phyloP scores from a whole-genome alignment of 2,329 filamentous ascomycete species.

The Sordariomycetes sp. region DNA sequence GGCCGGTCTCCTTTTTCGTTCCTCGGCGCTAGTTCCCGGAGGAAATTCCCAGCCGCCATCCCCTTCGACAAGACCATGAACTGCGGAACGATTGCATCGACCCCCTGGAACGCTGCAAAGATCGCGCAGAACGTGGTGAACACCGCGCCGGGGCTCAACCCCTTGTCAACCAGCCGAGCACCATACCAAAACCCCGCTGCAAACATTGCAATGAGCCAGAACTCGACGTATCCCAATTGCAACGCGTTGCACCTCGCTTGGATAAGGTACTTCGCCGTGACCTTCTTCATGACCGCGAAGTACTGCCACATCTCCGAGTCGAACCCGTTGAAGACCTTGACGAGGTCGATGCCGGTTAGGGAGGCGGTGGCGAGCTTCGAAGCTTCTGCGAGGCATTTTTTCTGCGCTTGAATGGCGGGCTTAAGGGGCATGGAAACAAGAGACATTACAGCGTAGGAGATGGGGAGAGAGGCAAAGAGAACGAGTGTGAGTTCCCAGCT shows the following conservation, averaged over 20 bases:
- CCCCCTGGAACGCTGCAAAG: conserved; percentile 62
- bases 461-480: conserved; percentile 60
- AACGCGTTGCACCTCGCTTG: conserved; percentile 60
- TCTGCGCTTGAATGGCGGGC: conserved; percentile 58
- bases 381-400: conserved; percentile 54
- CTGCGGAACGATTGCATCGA: conserved; percentile 66
- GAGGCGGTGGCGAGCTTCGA: conserved; percentile 63
- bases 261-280: conserved; percentile 52
- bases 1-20: neutral
- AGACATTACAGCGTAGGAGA: conserved; percentile 51
- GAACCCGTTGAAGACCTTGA: conserved; percentile 78
- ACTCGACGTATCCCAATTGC: conserved; percentile 63
- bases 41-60: conserved; percentile 54
- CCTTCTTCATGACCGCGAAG: conserved; percentile 38
- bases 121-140: conserved; percentile 81
- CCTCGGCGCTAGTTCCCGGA: conserved; percentile 9
- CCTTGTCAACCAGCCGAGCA: conserved; percentile 52
- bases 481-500: conserved; percentile 81
- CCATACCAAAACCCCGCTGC: conserved; percentile 89
- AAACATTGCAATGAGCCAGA: conserved; percentile 71
- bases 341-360: conserved; percentile 65
- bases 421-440: conserved; percentile 52
- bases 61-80: conserved; percentile 72
- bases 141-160: conserved; percentile 53
- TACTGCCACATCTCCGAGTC: conserved; percentile 61